These are phyloP conservation scores for Pharus latifolius DNA, from an alignment of 176 grass and related monocot species.

Conservation along the genomic window DNA sequence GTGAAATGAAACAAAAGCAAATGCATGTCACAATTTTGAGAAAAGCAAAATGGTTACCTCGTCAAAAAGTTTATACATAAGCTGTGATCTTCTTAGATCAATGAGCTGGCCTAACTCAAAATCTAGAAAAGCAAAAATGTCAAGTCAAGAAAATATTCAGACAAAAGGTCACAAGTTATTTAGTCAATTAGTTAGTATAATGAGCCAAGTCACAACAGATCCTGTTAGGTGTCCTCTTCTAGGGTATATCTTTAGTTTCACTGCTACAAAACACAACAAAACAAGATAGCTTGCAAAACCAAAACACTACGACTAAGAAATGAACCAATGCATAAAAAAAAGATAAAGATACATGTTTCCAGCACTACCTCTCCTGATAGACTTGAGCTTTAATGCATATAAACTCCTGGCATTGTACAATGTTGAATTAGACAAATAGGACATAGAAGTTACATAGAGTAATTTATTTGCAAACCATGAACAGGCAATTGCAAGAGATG, in stretches of 20 bases:
- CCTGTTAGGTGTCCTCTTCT: too few species aligned
- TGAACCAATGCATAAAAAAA: slow-evolving; percentile 9
- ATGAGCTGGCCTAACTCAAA: slow-evolving; percentile 56
- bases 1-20: slow-evolving; percentile 17
- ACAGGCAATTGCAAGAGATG: neutral
- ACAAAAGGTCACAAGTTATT: slow-evolving; percentile 7
- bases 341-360: slow-evolving; percentile 8
- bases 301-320: neutral
- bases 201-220: slow-evolving; percentile 12
- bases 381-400: slow-evolving; percentile 65
- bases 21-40: neutral
- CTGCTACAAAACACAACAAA: slow-evolving; percentile 5
- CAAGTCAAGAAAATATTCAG: neutral
- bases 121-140: slow-evolving; percentile 42
- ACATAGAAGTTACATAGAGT: neutral
- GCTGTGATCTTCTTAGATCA: slow-evolving; percentile 65
- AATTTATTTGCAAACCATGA: neutral
- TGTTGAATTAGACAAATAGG: neutral
- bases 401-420: slow-evolving; percentile 81
- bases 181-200: slow-evolving; percentile 3
- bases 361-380: slow-evolving; percentile 64
- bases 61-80: slow-evolving; percentile 87
- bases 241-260: neutral
- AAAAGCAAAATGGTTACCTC: slow-evolving; percentile 49
- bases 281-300: slow-evolving; percentile 6